Conservation (phyloP, 352 stramenopile species). For the Phytophthora gonapodyides region DNA sequence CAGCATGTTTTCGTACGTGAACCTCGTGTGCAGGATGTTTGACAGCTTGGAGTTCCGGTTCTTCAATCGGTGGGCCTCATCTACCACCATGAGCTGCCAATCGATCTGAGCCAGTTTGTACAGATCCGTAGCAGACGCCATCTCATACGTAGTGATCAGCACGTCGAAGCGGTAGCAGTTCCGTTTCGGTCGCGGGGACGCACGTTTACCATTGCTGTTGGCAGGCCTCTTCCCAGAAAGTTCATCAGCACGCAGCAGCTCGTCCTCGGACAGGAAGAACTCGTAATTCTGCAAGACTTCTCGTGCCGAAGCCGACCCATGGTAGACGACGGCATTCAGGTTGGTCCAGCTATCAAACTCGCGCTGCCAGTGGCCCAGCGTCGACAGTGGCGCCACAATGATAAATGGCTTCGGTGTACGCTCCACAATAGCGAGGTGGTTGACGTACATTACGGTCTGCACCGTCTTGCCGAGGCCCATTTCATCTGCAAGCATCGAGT, state of each 20-base stretch:
- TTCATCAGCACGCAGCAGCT: conserved; percentile 45
- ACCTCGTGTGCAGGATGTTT: conserved; percentile 76
- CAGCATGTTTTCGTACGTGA: conserved; percentile 84
- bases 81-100: conserved; percentile 98
- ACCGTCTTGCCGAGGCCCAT: conserved; percentile 98
- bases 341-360: conserved; percentile 96
- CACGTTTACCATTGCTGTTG: conserved; percentile 27
- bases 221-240: conserved; percentile 24
- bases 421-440: conserved; percentile 96
- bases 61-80: conserved; percentile 99
- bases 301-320: conserved; percentile 92
- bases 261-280: conserved; percentile 86
- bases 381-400: conserved; percentile 97
- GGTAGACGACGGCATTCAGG: conserved; percentile 99
- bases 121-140: conserved; percentile 95
- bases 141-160: conserved; percentile 99
- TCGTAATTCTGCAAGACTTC: conserved; percentile 95
- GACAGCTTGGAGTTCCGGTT: conserved; percentile 98
- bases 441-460: conserved; percentile 95
- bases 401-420: conserved; percentile 96
- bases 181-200: conserved; percentile 41
- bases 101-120: conserved; percentile 91
- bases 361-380: conserved; percentile 98
- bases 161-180: conserved; percentile 97
- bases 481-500: conserved; percentile 99